Conservation (phyloP, 176 grass and related monocot genomes). For the Zoysia pacifica region DNA sequence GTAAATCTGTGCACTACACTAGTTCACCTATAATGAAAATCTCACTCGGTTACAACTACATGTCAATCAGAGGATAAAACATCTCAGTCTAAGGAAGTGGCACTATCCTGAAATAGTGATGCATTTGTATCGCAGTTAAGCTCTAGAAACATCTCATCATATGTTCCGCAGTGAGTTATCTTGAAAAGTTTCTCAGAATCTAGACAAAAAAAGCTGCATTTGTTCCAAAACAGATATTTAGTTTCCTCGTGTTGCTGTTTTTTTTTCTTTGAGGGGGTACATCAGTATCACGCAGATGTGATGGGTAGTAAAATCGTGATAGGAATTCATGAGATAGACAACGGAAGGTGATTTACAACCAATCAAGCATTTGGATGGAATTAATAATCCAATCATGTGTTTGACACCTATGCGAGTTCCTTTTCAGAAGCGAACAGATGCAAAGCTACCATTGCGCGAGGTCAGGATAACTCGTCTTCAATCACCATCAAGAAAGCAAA, state of each 20-base stretch:
- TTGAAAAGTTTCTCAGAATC: slow-evolving; percentile 25
- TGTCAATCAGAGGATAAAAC: background rate
- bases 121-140: slow-evolving; percentile 15
- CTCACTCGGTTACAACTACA: background rate
- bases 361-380: slow-evolving; percentile 8
- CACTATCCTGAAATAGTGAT: slow-evolving; percentile 27
- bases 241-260: slow-evolving; percentile 7
- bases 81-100: background rate
- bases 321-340: slow-evolving; percentile 12
- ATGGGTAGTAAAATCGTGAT: background rate
- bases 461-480: slow-evolving; percentile 2
- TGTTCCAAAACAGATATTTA: slow-evolving; percentile 4
- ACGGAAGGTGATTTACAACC: slow-evolving; percentile 21
- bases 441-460: slow-evolving; percentile 16
- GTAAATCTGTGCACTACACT: background rate
- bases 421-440: slow-evolving; percentile 42
- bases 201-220: slow-evolving; percentile 1
- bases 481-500: slow-evolving; percentile 42
- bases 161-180: slow-evolving; percentile 19
- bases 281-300: slow-evolving; percentile 23
- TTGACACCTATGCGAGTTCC: slow-evolving; percentile 36
- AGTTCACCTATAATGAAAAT: background rate
- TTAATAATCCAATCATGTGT: slow-evolving; percentile 1
- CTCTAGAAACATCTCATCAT: slow-evolving; percentile 43
- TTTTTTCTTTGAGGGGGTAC: background rate